A percentile compares a stretch with the other conserved stretches of the same genome.
These are phyloP conservation scores for Gynochthodes officinalis DNA, from an alignment of 257 asterid genomes.

Conservation along the genomic window DNA sequence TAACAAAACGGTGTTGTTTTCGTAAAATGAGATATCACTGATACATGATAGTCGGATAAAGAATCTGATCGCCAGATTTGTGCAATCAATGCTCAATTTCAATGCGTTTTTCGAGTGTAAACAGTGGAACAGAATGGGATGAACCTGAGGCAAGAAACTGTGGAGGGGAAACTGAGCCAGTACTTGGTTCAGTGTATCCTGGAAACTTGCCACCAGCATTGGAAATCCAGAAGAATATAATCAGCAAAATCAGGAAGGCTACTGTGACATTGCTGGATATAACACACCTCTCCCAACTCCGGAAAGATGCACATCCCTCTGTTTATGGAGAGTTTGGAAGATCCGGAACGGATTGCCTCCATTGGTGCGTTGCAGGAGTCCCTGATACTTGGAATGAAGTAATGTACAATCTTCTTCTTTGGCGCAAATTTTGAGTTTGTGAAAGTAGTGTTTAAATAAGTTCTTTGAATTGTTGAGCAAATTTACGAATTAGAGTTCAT, in stretches of 20 bases:
- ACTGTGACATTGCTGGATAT: conserved; percentile 48
- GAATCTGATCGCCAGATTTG: too few relatives aligned
- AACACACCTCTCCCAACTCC: conserved; percentile 56
- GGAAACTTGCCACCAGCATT: conserved; percentile 58
- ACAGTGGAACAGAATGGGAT: conserved; percentile 64
- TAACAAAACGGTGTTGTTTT: too few relatives aligned
- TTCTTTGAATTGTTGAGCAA: too few relatives aligned
- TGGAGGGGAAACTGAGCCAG: conserved; percentile 40
- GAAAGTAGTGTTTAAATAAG: too few relatives aligned
- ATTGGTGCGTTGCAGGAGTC: conserved; percentile 84
- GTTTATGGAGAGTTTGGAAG: conserved; percentile 44
- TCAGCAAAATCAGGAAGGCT: conserved; percentile 31
- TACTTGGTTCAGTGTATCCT: conserved; percentile 47
- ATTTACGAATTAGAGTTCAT: too few relatives aligned
- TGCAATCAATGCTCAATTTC: too few relatives aligned
- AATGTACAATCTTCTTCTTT: conserved; percentile 49
- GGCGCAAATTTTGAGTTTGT: not conserved
- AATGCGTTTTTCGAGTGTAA: not conserved
- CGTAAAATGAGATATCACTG: too few relatives aligned
- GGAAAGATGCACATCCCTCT: conserved; percentile 82
- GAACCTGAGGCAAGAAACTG: conserved; percentile 50
- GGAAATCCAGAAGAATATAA: conserved; percentile 43
- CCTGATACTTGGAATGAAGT: conserved; percentile 81
- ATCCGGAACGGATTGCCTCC: conserved; percentile 59
- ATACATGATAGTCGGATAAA: too few relatives aligned